Evolutionary conservation across 2,329 filamentous ascomycete species (phyloP).

Genomic region (Rhytidhysteron rufulum): DNA sequence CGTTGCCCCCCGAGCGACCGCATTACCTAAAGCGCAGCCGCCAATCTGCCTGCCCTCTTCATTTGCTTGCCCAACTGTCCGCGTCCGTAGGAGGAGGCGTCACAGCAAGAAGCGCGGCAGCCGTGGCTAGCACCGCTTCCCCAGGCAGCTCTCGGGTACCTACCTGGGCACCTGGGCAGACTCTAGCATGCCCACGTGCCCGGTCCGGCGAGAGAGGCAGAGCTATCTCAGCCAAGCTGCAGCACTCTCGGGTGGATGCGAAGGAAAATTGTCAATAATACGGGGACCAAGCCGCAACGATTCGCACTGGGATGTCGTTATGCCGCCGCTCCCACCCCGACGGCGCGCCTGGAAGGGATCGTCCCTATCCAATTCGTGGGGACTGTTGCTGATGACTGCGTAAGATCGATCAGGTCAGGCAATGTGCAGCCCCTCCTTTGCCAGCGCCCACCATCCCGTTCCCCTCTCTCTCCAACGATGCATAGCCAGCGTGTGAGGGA

Average conservation of each 20-base stretch:
- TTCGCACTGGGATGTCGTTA: slow-evolving; percentile 9
- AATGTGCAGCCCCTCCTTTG: background rate
- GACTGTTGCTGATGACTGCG: slow-evolving; percentile 3
- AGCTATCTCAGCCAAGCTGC: background rate
- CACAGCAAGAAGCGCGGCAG: too few species aligned
- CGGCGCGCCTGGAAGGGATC: slow-evolving; percentile 9
- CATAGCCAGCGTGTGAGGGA: background rate
- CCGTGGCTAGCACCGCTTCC: too few species aligned
- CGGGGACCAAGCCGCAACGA: slow-evolving; percentile 5
- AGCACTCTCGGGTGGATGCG: background rate
- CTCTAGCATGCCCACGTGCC: background rate
- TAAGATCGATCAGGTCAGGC: slow-evolving; percentile 13
- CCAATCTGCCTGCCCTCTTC: too few species aligned
- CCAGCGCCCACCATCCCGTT: background rate
- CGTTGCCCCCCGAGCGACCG: too few species aligned
- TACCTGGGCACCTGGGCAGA: too few species aligned
- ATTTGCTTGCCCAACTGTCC: too few species aligned
- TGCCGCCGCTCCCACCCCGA: slow-evolving; percentile 11
- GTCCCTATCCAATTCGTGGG: slow-evolving; percentile 7
- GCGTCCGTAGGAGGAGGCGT: too few species aligned
- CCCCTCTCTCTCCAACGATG: background rate
- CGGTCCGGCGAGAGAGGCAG: background rate
- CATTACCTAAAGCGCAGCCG: too few species aligned
- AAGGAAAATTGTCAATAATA: slow-evolving; percentile 1
- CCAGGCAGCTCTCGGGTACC: too few species aligned